These are phyloP conservation scores for Begonia loranthoides DNA, from an alignment of 306 rosid genomes.

Conservation along the genomic window DNA sequence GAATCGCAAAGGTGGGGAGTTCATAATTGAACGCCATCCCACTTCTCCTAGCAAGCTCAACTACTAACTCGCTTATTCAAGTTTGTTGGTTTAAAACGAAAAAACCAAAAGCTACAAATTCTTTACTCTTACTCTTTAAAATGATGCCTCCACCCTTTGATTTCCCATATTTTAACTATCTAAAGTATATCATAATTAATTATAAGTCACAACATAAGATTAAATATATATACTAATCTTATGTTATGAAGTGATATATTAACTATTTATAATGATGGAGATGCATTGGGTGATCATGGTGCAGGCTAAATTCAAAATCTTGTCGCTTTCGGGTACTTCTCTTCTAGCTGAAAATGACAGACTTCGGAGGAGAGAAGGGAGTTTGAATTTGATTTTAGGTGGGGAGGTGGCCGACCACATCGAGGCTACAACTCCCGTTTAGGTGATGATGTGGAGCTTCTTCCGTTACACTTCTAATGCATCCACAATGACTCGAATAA, in stretches of 20 bases:
- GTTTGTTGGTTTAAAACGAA: too few species aligned
- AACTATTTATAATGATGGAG: neutral
- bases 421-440: constrained; percentile 64
- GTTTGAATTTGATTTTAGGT: constrained; percentile 51
- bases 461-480: neutral
- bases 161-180: constrained; percentile 19
- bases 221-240: neutral
- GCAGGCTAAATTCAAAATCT: constrained; percentile 71
- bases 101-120: too few species aligned
- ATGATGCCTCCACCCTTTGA: constrained; percentile 23
- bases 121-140: too few species aligned
- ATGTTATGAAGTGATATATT: neutral
- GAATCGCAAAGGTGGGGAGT: too few species aligned
- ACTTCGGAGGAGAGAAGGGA: constrained; percentile 34
- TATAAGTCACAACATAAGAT: too few species aligned
- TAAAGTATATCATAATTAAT: too few species aligned
- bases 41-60: too few species aligned
- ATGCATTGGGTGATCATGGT: neutral
- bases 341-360: constrained; percentile 27
- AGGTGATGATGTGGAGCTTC: constrained; percentile 22
- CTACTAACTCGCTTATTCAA: too few species aligned
- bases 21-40: too few species aligned
- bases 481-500: too few species aligned
- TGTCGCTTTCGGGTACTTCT: constrained; percentile 50
- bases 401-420: constrained; percentile 55